Conservation (phyloP, 1,284 basidiomycete species). For the Moesziomyces sp. region DNA sequence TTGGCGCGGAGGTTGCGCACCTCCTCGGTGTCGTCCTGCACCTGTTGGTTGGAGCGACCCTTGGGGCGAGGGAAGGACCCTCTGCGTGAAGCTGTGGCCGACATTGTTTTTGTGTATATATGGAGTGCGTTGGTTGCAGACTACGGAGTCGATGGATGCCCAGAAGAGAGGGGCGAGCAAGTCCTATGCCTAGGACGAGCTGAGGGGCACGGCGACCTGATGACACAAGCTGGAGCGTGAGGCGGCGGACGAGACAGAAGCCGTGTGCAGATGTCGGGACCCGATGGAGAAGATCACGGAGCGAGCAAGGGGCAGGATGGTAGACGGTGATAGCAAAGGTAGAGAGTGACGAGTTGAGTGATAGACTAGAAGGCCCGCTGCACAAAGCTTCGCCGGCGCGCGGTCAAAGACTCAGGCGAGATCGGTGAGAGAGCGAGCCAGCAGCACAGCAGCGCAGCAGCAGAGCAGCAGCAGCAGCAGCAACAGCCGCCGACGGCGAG, state of each 20-base stretch:
- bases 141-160: neutral
- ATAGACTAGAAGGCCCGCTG: no score
- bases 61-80: constrained; percentile 52
- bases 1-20: constrained; percentile 60
- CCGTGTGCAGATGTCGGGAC: constrained; percentile 35
- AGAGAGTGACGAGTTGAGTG: no score
- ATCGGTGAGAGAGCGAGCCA: no score
- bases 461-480: no score
- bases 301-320: constrained; percentile 9
- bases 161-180: constrained; percentile 9
- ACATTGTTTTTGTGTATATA: constrained; percentile 44
- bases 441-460: no score
- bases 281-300: constrained; percentile 12
- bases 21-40: constrained; percentile 66
- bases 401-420: no score
- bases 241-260: constrained; percentile 12
- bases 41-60: constrained; percentile 39
- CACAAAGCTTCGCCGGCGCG: no score
- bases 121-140: constrained; percentile 2
- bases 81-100: constrained; percentile 50
- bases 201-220: constrained; percentile 24
- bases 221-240: constrained; percentile 9
- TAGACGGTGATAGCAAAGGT: constrained; percentile 15
- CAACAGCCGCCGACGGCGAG: no score
- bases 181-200: constrained; percentile 10